Evolutionary conservation across 164 flowering plant species (phyloP).

Genomic region (Brasenia schreberi): DNA sequence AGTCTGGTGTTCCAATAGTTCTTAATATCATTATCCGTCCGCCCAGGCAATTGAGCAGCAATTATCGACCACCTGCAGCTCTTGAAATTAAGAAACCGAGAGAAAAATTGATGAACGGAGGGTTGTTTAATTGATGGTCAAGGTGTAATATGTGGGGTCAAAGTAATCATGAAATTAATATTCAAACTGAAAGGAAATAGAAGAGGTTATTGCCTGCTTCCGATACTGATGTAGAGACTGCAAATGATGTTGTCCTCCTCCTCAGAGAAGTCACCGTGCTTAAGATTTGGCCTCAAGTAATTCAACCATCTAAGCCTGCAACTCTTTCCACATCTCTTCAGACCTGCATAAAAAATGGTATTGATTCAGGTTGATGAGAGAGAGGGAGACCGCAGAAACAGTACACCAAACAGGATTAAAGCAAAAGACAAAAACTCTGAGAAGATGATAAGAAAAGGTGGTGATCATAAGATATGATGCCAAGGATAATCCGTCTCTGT

Average conservation of each 20-base stretch:
- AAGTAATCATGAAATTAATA: background rate
- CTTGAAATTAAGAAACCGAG: too few species aligned
- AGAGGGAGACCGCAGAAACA: too few species aligned
- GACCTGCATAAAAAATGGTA: slow-evolving; percentile 23
- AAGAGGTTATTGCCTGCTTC: slow-evolving; percentile 48
- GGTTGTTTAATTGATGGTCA: too few species aligned
- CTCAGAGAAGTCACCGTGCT: slow-evolving; percentile 79
- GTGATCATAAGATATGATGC: too few species aligned
- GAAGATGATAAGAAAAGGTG: too few species aligned
- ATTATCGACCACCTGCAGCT: background rate
- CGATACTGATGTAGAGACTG: slow-evolving; percentile 62
- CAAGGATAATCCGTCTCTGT: too few species aligned
- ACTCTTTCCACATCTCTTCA: slow-evolving; percentile 86
- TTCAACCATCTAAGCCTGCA: slow-evolving; percentile 85
- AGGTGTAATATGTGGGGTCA: background rate
- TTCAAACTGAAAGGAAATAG: background rate
- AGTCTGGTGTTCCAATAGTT: background rate
- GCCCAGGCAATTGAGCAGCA: background rate
- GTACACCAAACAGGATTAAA: too few species aligned
- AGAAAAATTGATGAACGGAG: too few species aligned
- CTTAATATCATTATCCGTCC: background rate
- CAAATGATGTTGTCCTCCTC: slow-evolving; percentile 89
- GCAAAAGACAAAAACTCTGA: too few species aligned
- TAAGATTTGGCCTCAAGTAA: slow-evolving; percentile 79
- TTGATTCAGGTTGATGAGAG: too few species aligned